Base-by-base conservation (phyloP, 179 eudicot genomes). In the Beta lomatogona region DNA sequence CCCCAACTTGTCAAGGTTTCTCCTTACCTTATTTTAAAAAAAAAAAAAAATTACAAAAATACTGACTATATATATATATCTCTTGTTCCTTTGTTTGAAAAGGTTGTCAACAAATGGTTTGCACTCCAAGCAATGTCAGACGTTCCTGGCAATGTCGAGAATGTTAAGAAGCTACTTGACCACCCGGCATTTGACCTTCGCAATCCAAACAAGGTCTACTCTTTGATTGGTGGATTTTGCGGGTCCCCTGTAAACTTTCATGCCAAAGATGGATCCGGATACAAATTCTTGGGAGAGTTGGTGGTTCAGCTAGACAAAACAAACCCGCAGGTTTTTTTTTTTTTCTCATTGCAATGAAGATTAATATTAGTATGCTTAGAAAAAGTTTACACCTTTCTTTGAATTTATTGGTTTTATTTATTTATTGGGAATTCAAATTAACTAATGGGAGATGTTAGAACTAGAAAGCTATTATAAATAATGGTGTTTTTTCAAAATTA, bases 231-330 rank as follows among this genome's bases (percentile, higher is more conserved):
- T 81, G 95, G 94, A 66, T 97, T 97, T 79, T 89, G 97, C 82
- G 91, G 91, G 63, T 96, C 99, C 55, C 98, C 91, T 57, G 93
- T 97, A 67, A 97, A 97, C 80, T 94, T 94, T 87, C 97, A 97
- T 83, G 97, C 98, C 1, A 94, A 94, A 80, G 99, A 97, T 80
- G 98, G 99, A 54, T 97, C 98, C 6, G 99, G 99, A 18, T 96
- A 96, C 89, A 89, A 89, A 86, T 93, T 93, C 82, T 88, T 96
- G 88, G 99, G 97, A n/a, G 95, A 94, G 59, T 18, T 94, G 44
- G 99, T 94, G 75, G 87, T 97, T 74, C 88, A 97, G 86, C 91
- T 97, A n/a, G 99, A 94, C 91, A 94, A 94, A 82, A 75, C 94
- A 58, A 97, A 97, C 84, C 99, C 99, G 73, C 97, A 93, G 97